Evolutionary conservation across 2,329 filamentous ascomycete genomes (phyloP).

Genomic region (Phialophora macrospora): DNA sequence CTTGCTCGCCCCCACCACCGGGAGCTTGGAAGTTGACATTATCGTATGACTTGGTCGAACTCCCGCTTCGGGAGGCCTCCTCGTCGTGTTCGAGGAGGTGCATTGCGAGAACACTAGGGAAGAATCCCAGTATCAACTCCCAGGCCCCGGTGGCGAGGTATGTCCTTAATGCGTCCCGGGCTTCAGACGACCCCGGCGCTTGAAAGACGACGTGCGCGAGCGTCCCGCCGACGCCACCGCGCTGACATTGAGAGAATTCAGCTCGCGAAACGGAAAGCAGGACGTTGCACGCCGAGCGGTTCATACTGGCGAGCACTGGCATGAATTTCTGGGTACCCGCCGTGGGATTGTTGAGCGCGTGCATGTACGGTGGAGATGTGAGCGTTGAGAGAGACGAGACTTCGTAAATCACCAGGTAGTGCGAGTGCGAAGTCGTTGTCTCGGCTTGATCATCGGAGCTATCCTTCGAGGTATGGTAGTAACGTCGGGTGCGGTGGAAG

Average conservation of each 20-base stretch:
- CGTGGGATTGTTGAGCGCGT: slow-evolving; percentile 27
- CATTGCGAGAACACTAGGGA: slow-evolving; percentile 18
- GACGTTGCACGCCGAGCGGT: slow-evolving; percentile 22
- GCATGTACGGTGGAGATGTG: slow-evolving; percentile 25
- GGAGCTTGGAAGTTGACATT: slow-evolving; percentile 15
- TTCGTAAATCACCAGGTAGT: slow-evolving; percentile 27
- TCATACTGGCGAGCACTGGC: slow-evolving; percentile 52
- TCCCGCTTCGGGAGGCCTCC: slow-evolving; percentile 13
- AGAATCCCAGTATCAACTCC: background rate
- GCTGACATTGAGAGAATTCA: slow-evolving; percentile 12
- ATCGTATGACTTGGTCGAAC: slow-evolving; percentile 27
- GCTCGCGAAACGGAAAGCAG: slow-evolving; percentile 14
- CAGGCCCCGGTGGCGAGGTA: slow-evolving; percentile 8
- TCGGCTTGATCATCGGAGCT: background rate
- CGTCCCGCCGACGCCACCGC: slow-evolving; percentile 13
- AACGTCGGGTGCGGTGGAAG: slow-evolving; percentile 26
- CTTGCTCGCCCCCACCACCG: background rate
- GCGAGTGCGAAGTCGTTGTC: background rate
- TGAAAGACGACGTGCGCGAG: slow-evolving; percentile 21
- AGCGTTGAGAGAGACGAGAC: slow-evolving; percentile 19
- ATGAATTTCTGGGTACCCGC: slow-evolving; percentile 73
- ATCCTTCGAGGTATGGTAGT: slow-evolving; percentile 11
- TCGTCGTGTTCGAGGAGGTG: slow-evolving; percentile 26
- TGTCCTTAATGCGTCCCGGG: background rate
- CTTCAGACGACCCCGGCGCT: slow-evolving; percentile 1